phyloP scores from a whole-genome alignment of 495 filamentous ascomycete species.

The Trichoderma reesei region DNA sequence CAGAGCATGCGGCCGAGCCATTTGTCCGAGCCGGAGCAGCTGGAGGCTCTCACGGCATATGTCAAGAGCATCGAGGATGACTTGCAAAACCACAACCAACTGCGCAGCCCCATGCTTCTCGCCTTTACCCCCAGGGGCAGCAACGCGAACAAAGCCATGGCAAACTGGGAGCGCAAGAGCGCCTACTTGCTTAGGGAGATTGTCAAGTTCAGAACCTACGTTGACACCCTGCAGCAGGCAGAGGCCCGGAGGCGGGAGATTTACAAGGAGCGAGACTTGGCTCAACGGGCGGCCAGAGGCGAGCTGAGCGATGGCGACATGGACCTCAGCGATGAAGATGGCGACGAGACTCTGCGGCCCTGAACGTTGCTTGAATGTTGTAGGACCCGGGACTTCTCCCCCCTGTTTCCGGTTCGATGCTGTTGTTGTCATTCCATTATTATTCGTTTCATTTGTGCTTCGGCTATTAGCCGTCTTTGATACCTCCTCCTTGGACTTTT shows the following conservation, averaged over 20 bases:
- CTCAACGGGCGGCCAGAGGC: conserved; percentile 26
- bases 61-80: conserved; percentile 82
- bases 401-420: neutral
- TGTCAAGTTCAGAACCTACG: conserved; percentile 91
- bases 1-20: conserved; percentile 80
- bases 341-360: conserved; percentile 11
- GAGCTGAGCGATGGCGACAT: conserved; percentile 16
- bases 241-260: conserved; percentile 33
- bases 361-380: neutral
- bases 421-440: neutral
- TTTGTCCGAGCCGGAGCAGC: conserved; percentile 69
- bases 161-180: conserved; percentile 95
- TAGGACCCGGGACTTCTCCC: neutral
- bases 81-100: conserved; percentile 73
- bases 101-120: conserved; percentile 72
- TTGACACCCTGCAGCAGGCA: conserved; percentile 58
- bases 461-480: neutral
- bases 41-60: conserved; percentile 63
- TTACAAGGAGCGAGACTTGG: conserved; percentile 38
- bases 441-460: neutral
- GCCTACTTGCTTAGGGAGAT: conserved; percentile 88
- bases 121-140: conserved; percentile 82
- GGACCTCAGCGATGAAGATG: conserved; percentile 6
- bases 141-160: conserved; percentile 72
- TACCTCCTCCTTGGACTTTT: neutral